These are phyloP conservation scores for Jacaranda mimosifolia DNA, from an alignment of 257 asterid species.

Conservation along the genomic window DNA sequence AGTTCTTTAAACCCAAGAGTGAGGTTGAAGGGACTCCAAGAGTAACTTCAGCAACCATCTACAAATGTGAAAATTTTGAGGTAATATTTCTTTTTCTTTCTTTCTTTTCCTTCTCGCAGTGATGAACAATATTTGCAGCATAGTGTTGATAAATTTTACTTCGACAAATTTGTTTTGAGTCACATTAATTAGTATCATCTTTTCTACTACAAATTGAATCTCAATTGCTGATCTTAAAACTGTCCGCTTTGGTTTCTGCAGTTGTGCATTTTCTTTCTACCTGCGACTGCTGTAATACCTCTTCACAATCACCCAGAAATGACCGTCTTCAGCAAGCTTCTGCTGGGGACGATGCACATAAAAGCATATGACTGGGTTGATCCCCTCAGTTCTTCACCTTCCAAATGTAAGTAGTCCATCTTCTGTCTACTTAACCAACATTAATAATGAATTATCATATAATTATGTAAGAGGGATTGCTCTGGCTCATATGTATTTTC, in stretches of 20 bases:
- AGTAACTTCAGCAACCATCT: conserved; percentile 73
- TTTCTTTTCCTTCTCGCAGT: background rate
- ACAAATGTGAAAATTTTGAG: conserved; percentile 65
- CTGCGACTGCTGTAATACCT: conserved; percentile 73
- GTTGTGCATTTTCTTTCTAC: conserved; percentile 82
- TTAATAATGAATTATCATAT: background rate
- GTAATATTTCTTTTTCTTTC: conserved; percentile 42
- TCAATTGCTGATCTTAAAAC: conserved; percentile 10
- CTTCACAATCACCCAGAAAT: conserved; percentile 94
- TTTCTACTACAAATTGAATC: background rate
- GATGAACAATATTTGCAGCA: background rate
- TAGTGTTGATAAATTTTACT: background rate
- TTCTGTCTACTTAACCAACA: background rate
- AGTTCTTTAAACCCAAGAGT: conserved; percentile 63
- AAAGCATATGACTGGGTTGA: conserved; percentile 84
- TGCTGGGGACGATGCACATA: conserved; percentile 81
- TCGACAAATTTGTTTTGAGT: no score
- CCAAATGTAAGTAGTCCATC: conserved; percentile 51
- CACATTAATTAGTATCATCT: no score
- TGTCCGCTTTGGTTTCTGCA: conserved; percentile 37
- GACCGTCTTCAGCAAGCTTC: conserved; percentile 93
- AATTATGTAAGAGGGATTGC: conserved; percentile 5
- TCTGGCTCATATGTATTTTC: background rate
- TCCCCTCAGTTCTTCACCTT: conserved; percentile 28
- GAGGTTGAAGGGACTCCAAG: conserved; percentile 56